Conservation (phyloP, 495 filamentous ascomycete genomes). For the Tuber melanosporum region DNA sequence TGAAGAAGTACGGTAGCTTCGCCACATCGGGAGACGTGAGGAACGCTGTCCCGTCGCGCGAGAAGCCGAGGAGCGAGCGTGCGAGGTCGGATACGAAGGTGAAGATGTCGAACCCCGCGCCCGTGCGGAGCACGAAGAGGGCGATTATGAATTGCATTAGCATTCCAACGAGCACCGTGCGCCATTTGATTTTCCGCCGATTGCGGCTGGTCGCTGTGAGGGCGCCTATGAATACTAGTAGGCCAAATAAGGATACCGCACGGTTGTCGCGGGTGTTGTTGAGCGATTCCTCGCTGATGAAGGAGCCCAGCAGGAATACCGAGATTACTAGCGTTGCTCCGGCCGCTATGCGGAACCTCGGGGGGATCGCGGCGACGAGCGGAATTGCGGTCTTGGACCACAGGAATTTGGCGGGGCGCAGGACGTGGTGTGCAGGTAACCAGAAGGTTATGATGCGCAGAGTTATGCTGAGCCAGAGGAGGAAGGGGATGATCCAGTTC, state of each 20-base stretch:
- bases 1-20: slow-evolving; percentile 58
- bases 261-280: slow-evolving; percentile 75
- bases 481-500: slow-evolving; percentile 73
- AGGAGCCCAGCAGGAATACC: slow-evolving; percentile 67
- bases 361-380: slow-evolving; percentile 53
- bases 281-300: slow-evolving; percentile 59
- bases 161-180: slow-evolving; percentile 85
- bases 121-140: slow-evolving; percentile 74
- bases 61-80: slow-evolving; percentile 62
- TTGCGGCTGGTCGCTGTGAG: slow-evolving; percentile 67
- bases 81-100: slow-evolving; percentile 71
- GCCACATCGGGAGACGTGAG: slow-evolving; percentile 53
- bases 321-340: slow-evolving; percentile 57
- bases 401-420: slow-evolving; percentile 56
- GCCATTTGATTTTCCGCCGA: slow-evolving; percentile 66
- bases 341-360: slow-evolving; percentile 54
- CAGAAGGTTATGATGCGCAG: slow-evolving; percentile 68
- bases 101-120: slow-evolving; percentile 77
- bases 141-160: slow-evolving; percentile 79
- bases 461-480: slow-evolving; percentile 68
- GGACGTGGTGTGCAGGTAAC: slow-evolving; percentile 59
- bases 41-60: slow-evolving; percentile 63
- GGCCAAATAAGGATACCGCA: slow-evolving; percentile 71
- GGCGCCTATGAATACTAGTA: slow-evolving; percentile 60
- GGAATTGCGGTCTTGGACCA: slow-evolving; percentile 60